These are phyloP conservation scores for Aphanomyces stellatus DNA, from an alignment of 352 stramenopile genomes.

Conservation along the genomic window DNA sequence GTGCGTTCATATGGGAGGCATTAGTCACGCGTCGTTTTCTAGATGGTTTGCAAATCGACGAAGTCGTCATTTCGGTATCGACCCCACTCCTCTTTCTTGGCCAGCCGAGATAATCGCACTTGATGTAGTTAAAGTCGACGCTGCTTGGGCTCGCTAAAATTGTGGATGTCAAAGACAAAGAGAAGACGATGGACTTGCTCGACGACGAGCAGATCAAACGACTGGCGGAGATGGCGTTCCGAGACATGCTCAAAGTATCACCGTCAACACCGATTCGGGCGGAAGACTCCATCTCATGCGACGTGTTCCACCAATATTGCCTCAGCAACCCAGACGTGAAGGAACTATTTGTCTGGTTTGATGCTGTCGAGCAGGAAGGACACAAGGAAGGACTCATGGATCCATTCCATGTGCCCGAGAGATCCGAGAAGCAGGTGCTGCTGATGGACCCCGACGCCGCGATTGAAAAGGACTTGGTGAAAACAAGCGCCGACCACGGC, in stretches of 20 bases:
- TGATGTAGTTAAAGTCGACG: constrained; percentile 59
- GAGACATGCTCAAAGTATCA: constrained; percentile 45
- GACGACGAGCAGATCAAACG: constrained; percentile 62
- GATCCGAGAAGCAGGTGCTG: background rate
- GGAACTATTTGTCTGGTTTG: constrained; percentile 55
- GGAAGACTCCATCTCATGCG: constrained; percentile 51
- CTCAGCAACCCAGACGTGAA: constrained; percentile 48
- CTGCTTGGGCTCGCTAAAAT: constrained; percentile 60
- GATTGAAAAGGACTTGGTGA: constrained; percentile 21
- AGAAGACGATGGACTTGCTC: constrained; percentile 20
- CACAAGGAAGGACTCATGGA: constrained; percentile 3
- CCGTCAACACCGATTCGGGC: constrained; percentile 22
- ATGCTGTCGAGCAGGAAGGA: constrained; percentile 25
- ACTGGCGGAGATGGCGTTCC: constrained; percentile 52
- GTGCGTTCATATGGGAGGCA: background rate
- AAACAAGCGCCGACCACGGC: constrained; percentile 26
- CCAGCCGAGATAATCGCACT: background rate
- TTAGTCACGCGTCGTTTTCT: background rate
- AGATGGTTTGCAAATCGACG: constrained; percentile 50
- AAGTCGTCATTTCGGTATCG: constrained; percentile 66
- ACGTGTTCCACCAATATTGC: constrained; percentile 72
- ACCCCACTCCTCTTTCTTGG: background rate
- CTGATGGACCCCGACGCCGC: constrained; percentile 10
- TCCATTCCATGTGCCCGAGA: background rate
- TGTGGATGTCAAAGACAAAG: constrained; percentile 26